phyloP scores from a whole-genome alignment of 1,139 yeast genomes.

The Yamadazyma kanchanaburiensis region DNA sequence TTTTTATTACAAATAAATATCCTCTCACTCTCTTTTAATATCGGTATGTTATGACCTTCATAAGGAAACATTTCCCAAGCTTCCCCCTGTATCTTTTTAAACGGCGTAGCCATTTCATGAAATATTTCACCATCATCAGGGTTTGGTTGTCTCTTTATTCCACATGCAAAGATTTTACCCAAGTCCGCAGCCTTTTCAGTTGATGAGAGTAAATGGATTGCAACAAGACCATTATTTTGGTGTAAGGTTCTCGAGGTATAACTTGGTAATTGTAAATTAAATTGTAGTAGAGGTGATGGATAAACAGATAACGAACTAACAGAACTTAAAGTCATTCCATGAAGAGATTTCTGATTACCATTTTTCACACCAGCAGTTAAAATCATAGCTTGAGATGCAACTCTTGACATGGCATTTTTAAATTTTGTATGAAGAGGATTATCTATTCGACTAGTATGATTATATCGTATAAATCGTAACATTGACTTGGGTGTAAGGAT shows the following conservation, averaged over 20 bases:
- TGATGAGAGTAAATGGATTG: slow-evolving; percentile 75
- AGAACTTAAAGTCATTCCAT: slow-evolving; percentile 81
- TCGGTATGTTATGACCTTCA: slow-evolving; percentile 41
- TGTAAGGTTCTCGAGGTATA: slow-evolving; percentile 68
- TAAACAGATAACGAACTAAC: slow-evolving; percentile 72
- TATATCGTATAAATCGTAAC: no score
- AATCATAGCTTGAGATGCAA: slow-evolving; percentile 45
- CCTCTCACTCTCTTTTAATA: slow-evolving; percentile 56
- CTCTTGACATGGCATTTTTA: slow-evolving; percentile 36
- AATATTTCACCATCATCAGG: slow-evolving; percentile 36
- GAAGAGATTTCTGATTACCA: slow-evolving; percentile 18
- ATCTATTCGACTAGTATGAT: slow-evolving; percentile 1
- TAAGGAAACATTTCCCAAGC: slow-evolving; percentile 24
- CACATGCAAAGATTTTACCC: slow-evolving; percentile 62
- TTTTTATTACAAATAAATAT: slow-evolving; percentile 62
- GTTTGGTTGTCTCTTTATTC: slow-evolving; percentile 30
- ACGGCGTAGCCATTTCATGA: slow-evolving; percentile 52
- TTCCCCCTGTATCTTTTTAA: slow-evolving; percentile 26
- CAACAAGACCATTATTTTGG: slow-evolving; percentile 46
- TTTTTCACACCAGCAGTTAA: slow-evolving; percentile 25
- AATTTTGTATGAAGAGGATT: slow-evolving; percentile 11
- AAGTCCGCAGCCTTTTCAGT: slow-evolving; percentile 45
- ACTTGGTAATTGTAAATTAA: slow-evolving; percentile 81
- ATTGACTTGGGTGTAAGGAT: no score
- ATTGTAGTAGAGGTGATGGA: slow-evolving; percentile 74